A percentile compares a stretch with the other conserved stretches of the same genome.
Evolutionary conservation across 148 eudicot species (phyloP).

Genomic region (Fallopia convolvulus): DNA sequence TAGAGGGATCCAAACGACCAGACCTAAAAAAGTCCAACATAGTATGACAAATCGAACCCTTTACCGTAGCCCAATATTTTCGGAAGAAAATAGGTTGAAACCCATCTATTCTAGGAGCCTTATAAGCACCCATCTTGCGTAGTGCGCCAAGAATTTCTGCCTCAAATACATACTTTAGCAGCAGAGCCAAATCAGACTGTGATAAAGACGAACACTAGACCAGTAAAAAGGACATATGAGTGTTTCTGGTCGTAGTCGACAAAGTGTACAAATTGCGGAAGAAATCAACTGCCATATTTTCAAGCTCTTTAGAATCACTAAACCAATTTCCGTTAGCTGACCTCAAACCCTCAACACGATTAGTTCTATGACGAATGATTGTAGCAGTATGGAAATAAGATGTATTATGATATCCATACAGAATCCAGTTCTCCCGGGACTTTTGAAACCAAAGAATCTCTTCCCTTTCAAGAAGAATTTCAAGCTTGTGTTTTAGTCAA

Average conservation of each 20-base stretch:
- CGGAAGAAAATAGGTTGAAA: neutral
- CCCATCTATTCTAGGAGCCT: neutral
- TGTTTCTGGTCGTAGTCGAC: no score
- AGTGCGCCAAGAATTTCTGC: neutral
- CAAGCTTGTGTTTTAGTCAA: no score
- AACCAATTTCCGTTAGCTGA: neutral
- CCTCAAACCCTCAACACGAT: neutral
- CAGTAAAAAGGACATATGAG: no score
- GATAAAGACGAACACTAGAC: neutral
- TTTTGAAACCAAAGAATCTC: neutral
- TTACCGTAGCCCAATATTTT: no score
- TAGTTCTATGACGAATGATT: neutral
- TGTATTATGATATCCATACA: neutral
- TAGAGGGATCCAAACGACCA: no score
- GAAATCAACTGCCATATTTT: neutral
- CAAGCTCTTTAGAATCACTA: neutral
- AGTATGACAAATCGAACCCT: no score
- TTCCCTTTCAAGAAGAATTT: neutral
- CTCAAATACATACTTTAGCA: neutral
- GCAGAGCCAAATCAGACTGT: neutral
- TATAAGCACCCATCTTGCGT: neutral
- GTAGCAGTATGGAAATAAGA: neutral
- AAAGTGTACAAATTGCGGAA: no score
- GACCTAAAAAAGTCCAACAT: no score
- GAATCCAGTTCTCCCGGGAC: neutral